Base-by-base conservation (phyloP, 495 filamentous ascomycete species). In the Pyrenula massariospora region DNA sequence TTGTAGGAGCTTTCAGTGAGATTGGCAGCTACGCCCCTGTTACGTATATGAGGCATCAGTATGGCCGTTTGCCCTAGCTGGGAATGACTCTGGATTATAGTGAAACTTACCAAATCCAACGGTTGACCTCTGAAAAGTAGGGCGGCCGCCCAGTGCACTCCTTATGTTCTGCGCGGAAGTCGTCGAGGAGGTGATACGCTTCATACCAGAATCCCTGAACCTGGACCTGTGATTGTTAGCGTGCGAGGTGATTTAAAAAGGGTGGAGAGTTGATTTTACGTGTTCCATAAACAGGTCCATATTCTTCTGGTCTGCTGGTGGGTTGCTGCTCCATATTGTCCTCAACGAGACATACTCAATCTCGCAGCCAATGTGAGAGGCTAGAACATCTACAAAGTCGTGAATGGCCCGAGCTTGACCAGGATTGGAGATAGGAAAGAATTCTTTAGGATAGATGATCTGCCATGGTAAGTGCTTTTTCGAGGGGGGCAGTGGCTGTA, bases 111-210 rank as follows among this genome's bases (percentile, higher is more conserved):
- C 64, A 66, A 51, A 58, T 56, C 53, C 56, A 61, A 19, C 58
- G 31, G 12, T 65, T 60, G 21, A 48, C 49, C 3, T 56, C 56
- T 15, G 54, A 57, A 20, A 64, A 54, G 25, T 60, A 67, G 8
- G 64, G 54, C 10, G 15, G 21, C 31, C 62, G 58, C 11, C 24
- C 12, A 54, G 48, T 55, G 23, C 22, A 52, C 12, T 59, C 11
- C 15, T 55, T 21, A 52, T 67, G 66, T 10, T 65, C 53, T 10
- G 53, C 31, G 11, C 65, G 25, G 48, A 67, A 67, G 1, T 56
- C 24, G 50, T 62, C 64, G 55, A 62, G 64, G 20, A 42, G 48
- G 24, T 67, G 65, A 50, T 66, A 67, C 48, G 24, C 58, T 31
- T 62, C 64, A 55, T 67, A 65, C 42, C 58, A 63, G 24, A 59